Evolutionary conservation across 805 yeast species (phyloP), one percentile per base, ranked within the genome.

Genomic region (Cyberlindnera euphorbiae): DNA sequence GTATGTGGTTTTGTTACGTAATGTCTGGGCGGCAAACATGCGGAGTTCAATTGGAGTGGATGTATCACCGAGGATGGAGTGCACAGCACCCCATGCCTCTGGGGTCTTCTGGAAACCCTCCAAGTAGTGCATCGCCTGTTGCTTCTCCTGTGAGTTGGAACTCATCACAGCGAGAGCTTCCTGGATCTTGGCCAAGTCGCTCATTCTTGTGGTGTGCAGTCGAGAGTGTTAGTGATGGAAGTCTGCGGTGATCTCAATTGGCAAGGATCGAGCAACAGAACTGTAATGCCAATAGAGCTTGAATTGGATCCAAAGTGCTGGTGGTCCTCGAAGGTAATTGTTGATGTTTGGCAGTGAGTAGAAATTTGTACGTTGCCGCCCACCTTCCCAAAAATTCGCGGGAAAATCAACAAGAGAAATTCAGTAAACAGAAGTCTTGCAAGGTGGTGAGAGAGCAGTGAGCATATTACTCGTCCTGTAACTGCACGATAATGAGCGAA

Each of bases 11-110:
- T 74, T 89, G 29, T 89, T 79, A 44, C 96, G 69, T 43, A 93
- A 63, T 1, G 98, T 93, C 58, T 94, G 98, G 0, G 97, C 82
- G 12, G 90, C 82, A 64, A 94, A 93, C 51, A 93, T 67, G 50
- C 78, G 79, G 33, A 82, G 62, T 53, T 82, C 85, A 29, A 77
- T 45, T 4, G 75, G 32, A 53, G 54, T 14, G 25, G 36, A 17
- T 15, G 14, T 48, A 6, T 59, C 49, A 34, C 42, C 44, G 11
- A 88, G 67, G 2, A 82, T 67, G 31, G 69, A 65, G 52, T 80
- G 82, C 24, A 79, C 69, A 2, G 76, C 53, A 21, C 70, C 66
- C 98, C 98, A 93, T 0, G 97, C 93, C 41, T 74, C 77, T 24
- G 68, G 64, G 0, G 89, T 78, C 56, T 88, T 82, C 60, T 93